Conservation (phyloP, 371 early-diverging fungal species). For the Mortierella sp. region DNA sequence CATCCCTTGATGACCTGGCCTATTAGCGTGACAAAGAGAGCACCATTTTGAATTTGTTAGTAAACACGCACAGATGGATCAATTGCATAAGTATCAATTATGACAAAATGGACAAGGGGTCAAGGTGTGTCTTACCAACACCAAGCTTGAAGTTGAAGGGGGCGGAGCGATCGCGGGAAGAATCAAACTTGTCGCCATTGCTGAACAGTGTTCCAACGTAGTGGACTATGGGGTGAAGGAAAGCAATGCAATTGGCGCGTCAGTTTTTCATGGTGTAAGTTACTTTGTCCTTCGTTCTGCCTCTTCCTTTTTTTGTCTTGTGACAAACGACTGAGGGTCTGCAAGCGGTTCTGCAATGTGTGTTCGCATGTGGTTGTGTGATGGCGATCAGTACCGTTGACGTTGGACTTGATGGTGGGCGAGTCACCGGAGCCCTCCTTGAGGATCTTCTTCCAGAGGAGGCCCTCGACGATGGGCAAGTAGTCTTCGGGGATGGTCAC, state of each 20-base stretch:
- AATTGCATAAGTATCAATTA: neutral
- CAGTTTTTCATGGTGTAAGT: neutral
- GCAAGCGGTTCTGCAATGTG: neutral
- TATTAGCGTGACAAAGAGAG: conserved; percentile 4
- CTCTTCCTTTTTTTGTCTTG: neutral
- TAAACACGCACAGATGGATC: neutral
- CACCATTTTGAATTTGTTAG: neutral
- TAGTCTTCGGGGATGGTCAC: conserved; percentile 54
- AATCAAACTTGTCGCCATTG: conserved; percentile 86
- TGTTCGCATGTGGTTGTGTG: neutral
- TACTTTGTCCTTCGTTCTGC: neutral
- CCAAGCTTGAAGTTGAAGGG: conserved; percentile 86
- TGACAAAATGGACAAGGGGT: neutral
- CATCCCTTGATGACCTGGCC: conserved; percentile 69
- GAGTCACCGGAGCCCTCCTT: conserved; percentile 52
- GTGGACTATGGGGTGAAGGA: conserved; percentile 67
- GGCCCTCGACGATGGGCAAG: conserved; percentile 51
- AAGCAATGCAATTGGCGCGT: neutral
- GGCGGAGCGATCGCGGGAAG: conserved; percentile 75
- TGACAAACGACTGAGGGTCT: no score
- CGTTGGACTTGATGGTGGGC: conserved; percentile 35
- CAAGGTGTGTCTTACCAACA: conserved; percentile 37
- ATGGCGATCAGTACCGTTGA: conserved; percentile 28
- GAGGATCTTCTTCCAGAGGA: conserved; percentile 58
- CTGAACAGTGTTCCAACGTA: conserved; percentile 84